These are phyloP conservation scores for Trichoderma polysporum DNA, from an alignment of 2,329 filamentous ascomycete species.

Conservation along the genomic window DNA sequence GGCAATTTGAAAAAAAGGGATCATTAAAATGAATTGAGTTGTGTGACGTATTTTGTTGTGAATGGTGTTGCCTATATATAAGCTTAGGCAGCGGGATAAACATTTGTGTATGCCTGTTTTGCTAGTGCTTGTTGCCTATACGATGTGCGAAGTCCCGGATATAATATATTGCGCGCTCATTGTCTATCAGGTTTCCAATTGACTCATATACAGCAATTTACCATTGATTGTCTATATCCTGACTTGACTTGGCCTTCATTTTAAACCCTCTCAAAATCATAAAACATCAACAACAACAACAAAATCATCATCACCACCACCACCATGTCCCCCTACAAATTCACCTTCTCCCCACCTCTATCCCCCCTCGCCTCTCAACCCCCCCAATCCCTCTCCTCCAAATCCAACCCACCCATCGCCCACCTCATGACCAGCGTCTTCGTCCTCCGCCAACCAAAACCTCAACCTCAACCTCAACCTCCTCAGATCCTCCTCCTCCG, in stretches of 20 bases:
- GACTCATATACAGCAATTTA: too few species aligned
- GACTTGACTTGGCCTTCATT: too few species aligned
- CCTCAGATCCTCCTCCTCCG: constrained; percentile 20
- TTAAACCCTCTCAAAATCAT: not conserved
- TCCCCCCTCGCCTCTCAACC: constrained; percentile 2
- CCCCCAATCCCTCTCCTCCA: not conserved
- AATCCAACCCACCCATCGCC: constrained; percentile 22
- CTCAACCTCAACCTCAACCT: not conserved
- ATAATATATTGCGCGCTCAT: constrained; percentile 5
- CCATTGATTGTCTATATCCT: not conserved
- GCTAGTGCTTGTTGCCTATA: not conserved
- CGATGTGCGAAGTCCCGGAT: not conserved
- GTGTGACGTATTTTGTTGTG: not conserved
- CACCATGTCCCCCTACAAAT: not conserved
- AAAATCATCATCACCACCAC: not conserved
- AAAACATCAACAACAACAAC: too few species aligned
- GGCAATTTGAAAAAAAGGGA: not conserved
- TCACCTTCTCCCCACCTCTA: constrained; percentile 22
- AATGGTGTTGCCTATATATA: not conserved
- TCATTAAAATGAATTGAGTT: not conserved
- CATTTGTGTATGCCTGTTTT: not conserved
- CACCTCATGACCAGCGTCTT: constrained; percentile 26
- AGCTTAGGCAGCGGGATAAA: not conserved
- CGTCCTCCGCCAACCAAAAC: constrained; percentile 21
- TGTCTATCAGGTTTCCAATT: not conserved